Evolutionary conservation across 257 asterid genomes (phyloP).

Genomic region (Haberlea rhodopensis): DNA sequence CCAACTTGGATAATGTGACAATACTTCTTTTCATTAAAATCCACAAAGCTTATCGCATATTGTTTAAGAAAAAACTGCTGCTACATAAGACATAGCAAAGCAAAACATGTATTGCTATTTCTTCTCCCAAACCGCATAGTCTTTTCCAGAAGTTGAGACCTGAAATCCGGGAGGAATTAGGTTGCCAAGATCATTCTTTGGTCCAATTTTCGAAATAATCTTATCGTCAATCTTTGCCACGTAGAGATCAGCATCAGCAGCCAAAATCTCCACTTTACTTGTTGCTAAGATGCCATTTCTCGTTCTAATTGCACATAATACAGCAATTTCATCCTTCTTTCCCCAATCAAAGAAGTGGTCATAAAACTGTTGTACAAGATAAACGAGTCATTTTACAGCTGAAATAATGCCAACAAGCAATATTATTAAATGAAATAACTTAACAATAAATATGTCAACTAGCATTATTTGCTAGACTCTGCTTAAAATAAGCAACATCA

Average conservation of each 20-base stretch:
- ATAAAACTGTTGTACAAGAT: slow-evolving; percentile 54
- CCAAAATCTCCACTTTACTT: slow-evolving; percentile 67
- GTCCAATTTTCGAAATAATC: slow-evolving; percentile 62
- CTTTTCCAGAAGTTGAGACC: slow-evolving; percentile 50
- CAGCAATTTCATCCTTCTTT: slow-evolving; percentile 50
- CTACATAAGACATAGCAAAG: no score
- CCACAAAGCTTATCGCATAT: no score
- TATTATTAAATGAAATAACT: no score
- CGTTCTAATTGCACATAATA: slow-evolving; percentile 41
- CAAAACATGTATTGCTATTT: slow-evolving; percentile 9
- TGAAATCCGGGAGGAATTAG: slow-evolving; percentile 53
- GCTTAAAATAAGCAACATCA: no score
- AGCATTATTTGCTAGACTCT: no score
- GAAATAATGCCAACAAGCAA: not conserved
- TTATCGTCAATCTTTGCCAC: slow-evolving; percentile 67
- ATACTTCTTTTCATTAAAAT: not conserved
- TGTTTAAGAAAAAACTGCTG: not conserved
- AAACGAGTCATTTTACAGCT: not conserved
- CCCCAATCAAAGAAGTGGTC: slow-evolving; percentile 84
- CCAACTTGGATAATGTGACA: not conserved
- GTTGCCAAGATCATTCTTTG: slow-evolving; percentile 54
- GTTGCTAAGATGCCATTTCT: slow-evolving; percentile 54
- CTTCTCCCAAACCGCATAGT: slow-evolving; percentile 70
- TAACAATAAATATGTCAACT: no score
- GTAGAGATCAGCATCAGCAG: slow-evolving; percentile 64